Conservation (phyloP, 805 yeast genomes). For the Monosporozyma servazzii region DNA sequence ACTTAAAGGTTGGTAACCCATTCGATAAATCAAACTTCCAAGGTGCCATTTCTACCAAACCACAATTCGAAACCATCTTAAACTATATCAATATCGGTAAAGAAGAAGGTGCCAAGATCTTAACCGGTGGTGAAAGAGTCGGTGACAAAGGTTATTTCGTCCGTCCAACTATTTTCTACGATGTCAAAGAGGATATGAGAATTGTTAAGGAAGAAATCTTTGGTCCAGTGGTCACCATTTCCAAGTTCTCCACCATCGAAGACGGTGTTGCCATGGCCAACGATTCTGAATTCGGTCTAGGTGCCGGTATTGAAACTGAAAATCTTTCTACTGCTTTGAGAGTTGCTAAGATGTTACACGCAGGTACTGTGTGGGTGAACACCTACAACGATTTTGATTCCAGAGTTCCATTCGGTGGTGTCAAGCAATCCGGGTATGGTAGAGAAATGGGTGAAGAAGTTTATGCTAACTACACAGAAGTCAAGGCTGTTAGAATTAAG, state of each 20-base stretch:
- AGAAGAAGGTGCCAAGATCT: conserved; percentile 54
- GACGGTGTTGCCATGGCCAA: conserved; percentile 61
- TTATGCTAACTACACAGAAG: conserved; percentile 65
- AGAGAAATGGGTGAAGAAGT: conserved; percentile 82
- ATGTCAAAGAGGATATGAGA: conserved; percentile 51
- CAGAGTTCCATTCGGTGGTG: conserved; percentile 75
- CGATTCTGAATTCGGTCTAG: conserved; percentile 66
- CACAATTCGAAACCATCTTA: conserved; percentile 53
- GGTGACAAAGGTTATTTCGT: conserved; percentile 63
- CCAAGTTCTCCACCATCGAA: conserved; percentile 58
- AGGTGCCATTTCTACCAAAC: conserved; percentile 45
- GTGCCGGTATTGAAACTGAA: conserved; percentile 71
- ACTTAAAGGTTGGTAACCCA: conserved; percentile 65
- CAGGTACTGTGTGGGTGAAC: conserved; percentile 77
- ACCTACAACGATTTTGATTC: conserved; percentile 72
- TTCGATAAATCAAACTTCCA: conserved; percentile 57
- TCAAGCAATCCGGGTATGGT: conserved; percentile 72
- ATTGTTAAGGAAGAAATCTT: conserved; percentile 69
- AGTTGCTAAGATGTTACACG: conserved; percentile 54
- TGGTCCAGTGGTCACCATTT: conserved; percentile 68
- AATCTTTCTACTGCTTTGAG: conserved; percentile 51
- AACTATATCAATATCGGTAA: conserved; percentile 59
- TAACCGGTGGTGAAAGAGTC: conserved; percentile 62
- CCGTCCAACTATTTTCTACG: conserved; percentile 65
- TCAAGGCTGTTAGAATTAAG: conserved; percentile 62